A percentile compares a stretch with the other conserved stretches of the same genome.
phyloP scores from a whole-genome alignment of 441 rosid genomes.

The Pelargonium cotyledonis region DNA sequence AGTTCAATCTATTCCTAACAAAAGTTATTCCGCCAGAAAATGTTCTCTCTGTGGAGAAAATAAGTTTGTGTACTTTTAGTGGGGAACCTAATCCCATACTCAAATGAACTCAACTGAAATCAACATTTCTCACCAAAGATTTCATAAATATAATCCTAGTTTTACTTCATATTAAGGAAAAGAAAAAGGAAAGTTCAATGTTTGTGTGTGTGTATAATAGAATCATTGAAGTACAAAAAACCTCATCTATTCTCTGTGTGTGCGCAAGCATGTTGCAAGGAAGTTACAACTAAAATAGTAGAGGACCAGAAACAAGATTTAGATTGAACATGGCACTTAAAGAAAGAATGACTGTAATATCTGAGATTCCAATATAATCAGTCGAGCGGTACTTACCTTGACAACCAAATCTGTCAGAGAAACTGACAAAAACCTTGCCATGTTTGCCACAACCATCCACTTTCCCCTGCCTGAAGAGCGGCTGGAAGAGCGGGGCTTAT shows the following conservation, averaged over 20 bases:
- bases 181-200: not conserved
- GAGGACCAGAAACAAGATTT: too few species aligned
- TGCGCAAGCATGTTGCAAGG: too few species aligned
- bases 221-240: not conserved
- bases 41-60: not conserved
- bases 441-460: constrained; percentile 84
- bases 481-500: constrained; percentile 33
- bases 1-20: not conserved
- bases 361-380: not conserved
- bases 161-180: not conserved
- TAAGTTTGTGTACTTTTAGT: not conserved
- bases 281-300: too few species aligned
- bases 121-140: not conserved
- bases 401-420: constrained; percentile 76
- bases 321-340: not conserved
- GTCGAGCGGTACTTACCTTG: constrained; percentile 46
- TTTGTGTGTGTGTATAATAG: not conserved
- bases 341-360: not conserved
- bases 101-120: constrained; percentile 2
- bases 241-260: not conserved
- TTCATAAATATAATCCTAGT: not conserved
- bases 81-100: not conserved
- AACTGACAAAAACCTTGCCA: constrained; percentile 84
- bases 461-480: constrained; percentile 68
- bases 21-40: not conserved